These are phyloP conservation scores for Cutaneotrichosporon cavernicola DNA, from an alignment of 1,284 basidiomycete species.

Conservation along the genomic window DNA sequence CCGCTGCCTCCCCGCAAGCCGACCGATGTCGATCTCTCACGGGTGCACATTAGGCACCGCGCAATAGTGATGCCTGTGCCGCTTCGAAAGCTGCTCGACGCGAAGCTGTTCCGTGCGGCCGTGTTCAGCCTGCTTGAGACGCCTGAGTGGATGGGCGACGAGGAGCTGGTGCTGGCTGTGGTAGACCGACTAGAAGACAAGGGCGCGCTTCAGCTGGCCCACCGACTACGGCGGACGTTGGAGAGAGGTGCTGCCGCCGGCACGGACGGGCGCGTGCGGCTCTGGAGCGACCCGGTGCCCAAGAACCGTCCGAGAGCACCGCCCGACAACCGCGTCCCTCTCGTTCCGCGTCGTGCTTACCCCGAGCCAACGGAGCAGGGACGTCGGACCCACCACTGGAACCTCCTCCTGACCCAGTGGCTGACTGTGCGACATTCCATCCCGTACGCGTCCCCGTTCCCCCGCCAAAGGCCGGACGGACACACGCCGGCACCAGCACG, in stretches of 20 bases:
- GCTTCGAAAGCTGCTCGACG: constrained; percentile 34
- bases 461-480: neutral
- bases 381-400: constrained; percentile 23
- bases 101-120: constrained; percentile 38
- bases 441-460: constrained; percentile 13
- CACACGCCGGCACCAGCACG: constrained; percentile 10
- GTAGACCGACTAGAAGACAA: constrained; percentile 27
- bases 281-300: constrained; percentile 10
- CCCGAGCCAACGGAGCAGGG: constrained; percentile 10
- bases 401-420: constrained; percentile 18
- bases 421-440: constrained; percentile 17
- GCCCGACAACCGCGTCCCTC: constrained; percentile 18
- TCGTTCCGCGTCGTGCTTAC: constrained; percentile 9
- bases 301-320: constrained; percentile 2
- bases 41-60: constrained; percentile 1
- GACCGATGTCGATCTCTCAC: neutral
- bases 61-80: constrained; percentile 25
- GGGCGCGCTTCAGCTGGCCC: constrained; percentile 41
- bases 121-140: constrained; percentile 39
- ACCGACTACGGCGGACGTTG: constrained; percentile 29
- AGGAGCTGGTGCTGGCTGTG: constrained; percentile 24
- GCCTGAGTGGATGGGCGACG: constrained; percentile 34
- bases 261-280: constrained; percentile 1
- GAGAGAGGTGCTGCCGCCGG: constrained; percentile 8
- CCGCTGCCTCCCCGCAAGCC: neutral